Evolutionary conservation across 1,284 basidiomycete species (phyloP).

Genomic region (Acaromyces ingoldii): DNA sequence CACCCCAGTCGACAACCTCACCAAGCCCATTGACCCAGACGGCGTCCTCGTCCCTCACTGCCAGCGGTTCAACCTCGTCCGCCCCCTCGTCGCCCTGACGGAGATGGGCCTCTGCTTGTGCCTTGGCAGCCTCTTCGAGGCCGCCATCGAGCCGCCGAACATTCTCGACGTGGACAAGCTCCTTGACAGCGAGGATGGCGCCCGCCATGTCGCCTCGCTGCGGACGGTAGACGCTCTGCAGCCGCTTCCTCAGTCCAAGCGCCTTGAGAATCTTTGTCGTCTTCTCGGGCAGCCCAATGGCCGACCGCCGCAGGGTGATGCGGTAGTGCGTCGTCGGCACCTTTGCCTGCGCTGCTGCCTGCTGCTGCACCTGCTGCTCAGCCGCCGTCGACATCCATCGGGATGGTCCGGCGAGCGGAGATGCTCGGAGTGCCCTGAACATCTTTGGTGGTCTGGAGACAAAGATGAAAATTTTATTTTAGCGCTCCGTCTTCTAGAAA

Average conservation of each 20-base stretch:
- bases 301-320: conserved; percentile 75
- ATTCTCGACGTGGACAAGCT: conserved; percentile 78
- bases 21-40: conserved; percentile 46
- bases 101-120: neutral
- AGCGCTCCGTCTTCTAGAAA: too few relatives aligned
- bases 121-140: neutral
- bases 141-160: conserved; percentile 54
- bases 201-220: conserved; percentile 71
- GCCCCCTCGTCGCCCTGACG: conserved; percentile 11
- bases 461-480: too few relatives aligned
- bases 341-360: too few relatives aligned
- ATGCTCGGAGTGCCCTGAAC: too few relatives aligned
- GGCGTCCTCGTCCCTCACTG: conserved; percentile 24
- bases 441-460: too few relatives aligned
- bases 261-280: conserved; percentile 69
- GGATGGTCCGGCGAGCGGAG: too few relatives aligned
- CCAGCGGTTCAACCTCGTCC: conserved; percentile 18
- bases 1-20: conserved; percentile 46
- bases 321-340: conserved; percentile 69
- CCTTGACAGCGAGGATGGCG: conserved; percentile 75
- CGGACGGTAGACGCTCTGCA: conserved; percentile 73
- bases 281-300: conserved; percentile 68
- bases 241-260: conserved; percentile 70
- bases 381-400: too few relatives aligned
- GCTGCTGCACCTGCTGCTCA: too few relatives aligned